These are phyloP conservation scores for Infundibulicybe gibba DNA, from an alignment of 768 basidiomycete species.

Conservation along the genomic window DNA sequence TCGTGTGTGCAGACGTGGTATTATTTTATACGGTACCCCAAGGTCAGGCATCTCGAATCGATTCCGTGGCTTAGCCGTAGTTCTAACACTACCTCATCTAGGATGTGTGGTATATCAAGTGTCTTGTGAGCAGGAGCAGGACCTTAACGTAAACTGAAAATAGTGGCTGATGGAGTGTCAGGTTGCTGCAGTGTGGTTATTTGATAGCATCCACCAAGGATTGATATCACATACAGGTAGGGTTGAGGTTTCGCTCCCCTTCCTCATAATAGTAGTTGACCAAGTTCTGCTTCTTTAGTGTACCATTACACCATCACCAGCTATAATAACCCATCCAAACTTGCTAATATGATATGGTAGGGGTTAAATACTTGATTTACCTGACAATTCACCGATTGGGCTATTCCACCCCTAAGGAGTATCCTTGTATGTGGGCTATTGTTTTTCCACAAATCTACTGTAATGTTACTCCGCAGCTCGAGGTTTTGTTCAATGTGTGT, in stretches of 20 bases:
- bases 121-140: slow-evolving; percentile 28
- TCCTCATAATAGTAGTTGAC: neutral
- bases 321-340: slow-evolving; percentile 37
- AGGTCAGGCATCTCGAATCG: slow-evolving; percentile 18
- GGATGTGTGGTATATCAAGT: slow-evolving; percentile 52
- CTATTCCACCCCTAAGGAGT: slow-evolving; percentile 31
- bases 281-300: slow-evolving; percentile 25
- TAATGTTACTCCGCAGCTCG: slow-evolving; percentile 30
- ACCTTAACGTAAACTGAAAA: neutral
- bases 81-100: slow-evolving; percentile 8
- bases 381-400: neutral
- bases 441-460: neutral
- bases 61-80: slow-evolving; percentile 5
- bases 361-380: slow-evolving; percentile 10
- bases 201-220: slow-evolving; percentile 50
- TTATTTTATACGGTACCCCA: slow-evolving; percentile 46
- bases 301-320: slow-evolving; percentile 52
- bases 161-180: slow-evolving; percentile 10
- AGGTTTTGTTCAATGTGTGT: slow-evolving; percentile 54
- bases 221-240: slow-evolving; percentile 51
- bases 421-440: slow-evolving; percentile 33
- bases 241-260: slow-evolving; percentile 5
- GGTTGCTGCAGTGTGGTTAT: slow-evolving; percentile 46
- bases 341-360: slow-evolving; percentile 45
- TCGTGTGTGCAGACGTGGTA: slow-evolving; percentile 56